Percentiles rank a stretch among this genome's conserved stretches.
Conservation (phyloP, 352 stramenopile genomes). For the Phytopythium litorale region DNA sequence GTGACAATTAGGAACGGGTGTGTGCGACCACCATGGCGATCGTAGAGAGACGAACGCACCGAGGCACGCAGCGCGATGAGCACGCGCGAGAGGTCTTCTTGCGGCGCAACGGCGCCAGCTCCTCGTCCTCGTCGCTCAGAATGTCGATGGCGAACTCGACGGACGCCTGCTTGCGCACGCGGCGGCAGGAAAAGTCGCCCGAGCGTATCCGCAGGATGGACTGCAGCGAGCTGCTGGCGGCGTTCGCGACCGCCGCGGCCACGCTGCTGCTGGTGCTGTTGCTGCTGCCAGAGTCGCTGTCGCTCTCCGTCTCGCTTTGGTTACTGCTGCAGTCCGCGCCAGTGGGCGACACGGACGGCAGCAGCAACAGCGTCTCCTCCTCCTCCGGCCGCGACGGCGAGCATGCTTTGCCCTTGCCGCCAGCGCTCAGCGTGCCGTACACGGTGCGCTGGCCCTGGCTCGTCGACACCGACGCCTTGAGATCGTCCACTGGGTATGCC, state of each 20-base stretch:
- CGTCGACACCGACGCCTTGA: constrained; percentile 14
- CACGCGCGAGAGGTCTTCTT: constrained; percentile 18
- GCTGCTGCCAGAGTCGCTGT: constrained; percentile 54
- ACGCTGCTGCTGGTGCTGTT: constrained; percentile 21
- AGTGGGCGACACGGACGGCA: constrained; percentile 12
- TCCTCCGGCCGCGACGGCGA: constrained; percentile 10
- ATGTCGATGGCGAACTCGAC: constrained; percentile 69
- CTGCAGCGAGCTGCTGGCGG: constrained; percentile 29
- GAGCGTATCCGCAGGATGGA: constrained; percentile 64
- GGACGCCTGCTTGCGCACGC: constrained; percentile 55
- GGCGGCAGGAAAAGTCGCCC: constrained; percentile 29
- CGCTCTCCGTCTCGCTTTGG: constrained; percentile 78
- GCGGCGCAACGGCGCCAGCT: constrained; percentile 24
- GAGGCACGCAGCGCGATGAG: constrained; percentile 48
- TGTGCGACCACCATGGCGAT: background rate
- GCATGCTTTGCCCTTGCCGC: background rate
- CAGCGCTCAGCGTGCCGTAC: constrained; percentile 36
- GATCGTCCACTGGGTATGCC: constrained; percentile 27
- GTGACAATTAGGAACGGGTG: too few species aligned
- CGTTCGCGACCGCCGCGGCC: constrained; percentile 15
- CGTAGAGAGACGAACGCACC: constrained; percentile 14
- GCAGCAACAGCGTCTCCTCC: constrained; percentile 16
- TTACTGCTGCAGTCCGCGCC: constrained; percentile 18
- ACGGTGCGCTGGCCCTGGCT: constrained; percentile 8
- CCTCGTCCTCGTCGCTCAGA: constrained; percentile 31